Evolutionary conservation across 345 rosid genomes (phyloP).

Genomic region (Eutrema yunnanense): DNA sequence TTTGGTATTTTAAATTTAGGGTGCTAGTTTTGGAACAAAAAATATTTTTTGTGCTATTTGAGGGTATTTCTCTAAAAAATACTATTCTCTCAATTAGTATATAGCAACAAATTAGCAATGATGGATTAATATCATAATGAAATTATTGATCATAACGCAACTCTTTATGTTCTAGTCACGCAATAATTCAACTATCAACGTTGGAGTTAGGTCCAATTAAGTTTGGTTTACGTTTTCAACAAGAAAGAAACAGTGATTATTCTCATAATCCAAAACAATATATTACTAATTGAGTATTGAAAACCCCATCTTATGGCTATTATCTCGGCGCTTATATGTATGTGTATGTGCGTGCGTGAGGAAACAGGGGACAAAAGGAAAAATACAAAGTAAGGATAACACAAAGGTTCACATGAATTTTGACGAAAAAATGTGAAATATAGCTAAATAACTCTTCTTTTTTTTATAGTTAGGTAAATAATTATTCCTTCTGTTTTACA

Average conservation of each 20-base stretch:
- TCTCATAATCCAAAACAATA: neutral
- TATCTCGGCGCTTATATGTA: conserved; percentile 1
- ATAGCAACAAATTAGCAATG: conserved; percentile 6
- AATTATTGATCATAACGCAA: conserved; percentile 20
- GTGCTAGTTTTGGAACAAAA: too few relatives aligned
- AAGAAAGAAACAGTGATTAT: conserved; percentile 5
- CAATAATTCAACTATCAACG: conserved; percentile 23
- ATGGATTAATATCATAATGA: neutral
- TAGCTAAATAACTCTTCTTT: neutral
- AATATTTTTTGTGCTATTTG: too few relatives aligned
- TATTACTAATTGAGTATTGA: neutral
- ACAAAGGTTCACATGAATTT: conserved; percentile 4
- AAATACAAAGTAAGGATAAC: neutral
- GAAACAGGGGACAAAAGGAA: neutral
- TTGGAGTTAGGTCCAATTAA: conserved; percentile 28
- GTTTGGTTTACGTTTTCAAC: conserved; percentile 25
- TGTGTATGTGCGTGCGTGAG: conserved; percentile 2
- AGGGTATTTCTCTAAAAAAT: too few relatives aligned
- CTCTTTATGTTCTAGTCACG: conserved; percentile 11
- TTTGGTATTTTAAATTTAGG: too few relatives aligned
- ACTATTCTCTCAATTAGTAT: neutral
- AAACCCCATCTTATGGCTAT: conserved; percentile 7
- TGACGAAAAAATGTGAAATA: neutral
- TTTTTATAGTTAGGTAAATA: neutral
- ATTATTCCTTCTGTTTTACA: neutral